These are phyloP conservation scores for Zopfochytrium polystomum DNA, from an alignment of 371 early-diverging fungal species.

Conservation along the genomic window DNA sequence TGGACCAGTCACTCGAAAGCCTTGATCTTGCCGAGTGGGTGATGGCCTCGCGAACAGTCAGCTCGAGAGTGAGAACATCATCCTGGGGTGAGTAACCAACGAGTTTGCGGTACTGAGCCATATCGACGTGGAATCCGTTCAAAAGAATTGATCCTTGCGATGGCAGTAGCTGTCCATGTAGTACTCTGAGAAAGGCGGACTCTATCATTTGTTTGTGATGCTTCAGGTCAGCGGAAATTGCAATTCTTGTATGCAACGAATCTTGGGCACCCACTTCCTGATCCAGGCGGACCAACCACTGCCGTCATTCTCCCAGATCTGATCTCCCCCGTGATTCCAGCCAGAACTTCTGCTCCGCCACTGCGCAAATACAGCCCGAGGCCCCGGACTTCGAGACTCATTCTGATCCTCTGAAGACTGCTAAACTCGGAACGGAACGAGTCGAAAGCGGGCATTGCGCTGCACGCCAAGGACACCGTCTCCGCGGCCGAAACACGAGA, in stretches of 20 bases:
- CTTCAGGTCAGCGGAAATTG: no score
- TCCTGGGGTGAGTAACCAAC: conserved; percentile 67
- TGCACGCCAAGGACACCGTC: no score
- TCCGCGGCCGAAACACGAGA: no score
- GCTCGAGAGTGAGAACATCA: conserved; percentile 62
- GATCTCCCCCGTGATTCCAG: conserved; percentile 51
- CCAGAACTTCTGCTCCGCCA: conserved; percentile 52
- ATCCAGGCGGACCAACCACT: conserved; percentile 79
- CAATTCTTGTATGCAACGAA: conserved; percentile 52
- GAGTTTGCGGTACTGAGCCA: conserved; percentile 61
- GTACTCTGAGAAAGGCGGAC: conserved; percentile 19
- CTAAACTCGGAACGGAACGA: no score
- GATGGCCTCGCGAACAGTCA: conserved; percentile 83
- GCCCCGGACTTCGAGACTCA: no score
- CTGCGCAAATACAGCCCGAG: no score
- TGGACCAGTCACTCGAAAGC: conserved; percentile 58
- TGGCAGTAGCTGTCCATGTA: conserved; percentile 58
- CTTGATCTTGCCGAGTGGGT: conserved; percentile 77
- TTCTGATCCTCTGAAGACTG: no score
- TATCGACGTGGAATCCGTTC: conserved; percentile 57
- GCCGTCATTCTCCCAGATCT: conserved; percentile 56
- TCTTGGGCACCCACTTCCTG: conserved; percentile 39
- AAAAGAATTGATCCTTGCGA: conserved; percentile 48
- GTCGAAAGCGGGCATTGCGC: no score
- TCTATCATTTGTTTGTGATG: conserved; percentile 9